phyloP scores from a whole-genome alignment of 495 filamentous ascomycete species.

The Ramalina peruviana region DNA sequence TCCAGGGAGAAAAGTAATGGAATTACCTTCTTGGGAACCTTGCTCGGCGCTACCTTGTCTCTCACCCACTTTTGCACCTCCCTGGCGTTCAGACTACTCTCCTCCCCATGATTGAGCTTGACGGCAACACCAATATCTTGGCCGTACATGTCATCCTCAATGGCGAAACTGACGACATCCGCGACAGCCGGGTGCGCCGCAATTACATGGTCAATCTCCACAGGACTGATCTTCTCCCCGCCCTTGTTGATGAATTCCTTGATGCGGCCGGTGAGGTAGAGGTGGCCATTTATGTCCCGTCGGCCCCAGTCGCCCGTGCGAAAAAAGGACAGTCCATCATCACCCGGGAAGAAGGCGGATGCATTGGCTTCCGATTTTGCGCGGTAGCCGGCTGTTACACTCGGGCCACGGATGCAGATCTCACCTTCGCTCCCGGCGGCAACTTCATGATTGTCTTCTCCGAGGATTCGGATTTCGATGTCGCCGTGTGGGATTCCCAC shows the following conservation, averaged over 20 bases:
- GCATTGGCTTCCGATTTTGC: constrained; percentile 60
- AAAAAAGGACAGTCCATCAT: constrained; percentile 51
- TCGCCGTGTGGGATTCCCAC: constrained; percentile 58
- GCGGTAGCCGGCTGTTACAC: constrained; percentile 64
- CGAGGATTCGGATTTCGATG: constrained; percentile 59
- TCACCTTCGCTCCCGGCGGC: no score
- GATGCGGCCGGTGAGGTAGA: constrained; percentile 61
- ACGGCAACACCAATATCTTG: constrained; percentile 65
- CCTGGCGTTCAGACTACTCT: constrained; percentile 28
- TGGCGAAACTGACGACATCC: constrained; percentile 66
- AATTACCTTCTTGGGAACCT: constrained; percentile 61
- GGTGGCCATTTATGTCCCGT: constrained; percentile 52
- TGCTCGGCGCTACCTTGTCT: constrained; percentile 56
- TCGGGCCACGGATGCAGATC: constrained; percentile 60
- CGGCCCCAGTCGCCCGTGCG: constrained; percentile 69
- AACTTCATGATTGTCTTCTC: constrained; percentile 43
- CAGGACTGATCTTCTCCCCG: constrained; percentile 66
- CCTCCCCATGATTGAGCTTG: constrained; percentile 47
- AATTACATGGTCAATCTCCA: constrained; percentile 66
- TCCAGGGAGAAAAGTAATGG: constrained; percentile 1
- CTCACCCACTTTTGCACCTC: constrained; percentile 51
- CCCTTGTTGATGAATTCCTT: constrained; percentile 74
- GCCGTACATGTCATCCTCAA: constrained; percentile 60
- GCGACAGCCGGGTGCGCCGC: constrained; percentile 50
- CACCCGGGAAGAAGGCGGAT: constrained; percentile 42